Base-by-base conservation (phyloP, 2,329 filamentous ascomycete species). In the Apiospora rasikravindrae region DNA sequence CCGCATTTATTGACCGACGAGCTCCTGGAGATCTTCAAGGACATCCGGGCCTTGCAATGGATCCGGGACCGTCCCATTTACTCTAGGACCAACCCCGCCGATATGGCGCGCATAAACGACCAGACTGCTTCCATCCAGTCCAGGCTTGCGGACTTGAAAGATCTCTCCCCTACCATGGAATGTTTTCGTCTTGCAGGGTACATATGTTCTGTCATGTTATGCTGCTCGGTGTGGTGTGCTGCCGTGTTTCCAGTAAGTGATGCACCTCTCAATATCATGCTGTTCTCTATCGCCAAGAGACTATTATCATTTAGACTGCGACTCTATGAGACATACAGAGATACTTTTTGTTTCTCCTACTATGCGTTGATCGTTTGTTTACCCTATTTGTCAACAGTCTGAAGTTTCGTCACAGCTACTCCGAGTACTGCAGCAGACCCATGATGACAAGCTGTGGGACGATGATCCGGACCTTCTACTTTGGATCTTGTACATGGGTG, bases 81-180 rank as follows among this genome's bases (percentile, higher is more conserved):
- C 40, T 76, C 19, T 0, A 72, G 5, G 0, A 74, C 75, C 1
- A 77, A 82, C 47, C 67, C 69, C 0, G 67, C 79, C 0, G 73
- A 75, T 2, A 81, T 84, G 73, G 73, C 78, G 53, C 73, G 74
- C 11, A 79, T 86, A 33, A 78, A 85, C 51, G 83, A 83, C 45
- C 83, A 85, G 11, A 78, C 78, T 47, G 84, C 83, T 51, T 85
- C 81, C 2, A 82, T 85, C 16, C 83, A 85, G 49, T 85, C 83
- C 0, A 78, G 83, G 44, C 75, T 85, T 0, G 76, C 76, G 2
- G 61, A 68, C 10, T 73, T 84, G 3, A 72, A 73, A 5, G 75
- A 74, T 13, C 2, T 19, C 0, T 81, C 77, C 0, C 53, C 75
- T 1, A 26, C 83, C 6, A 71, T 75, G 1, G 78, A 81, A 2